Conservation (phyloP, 768 basidiomycete species). For the Suillus lakei region DNA sequence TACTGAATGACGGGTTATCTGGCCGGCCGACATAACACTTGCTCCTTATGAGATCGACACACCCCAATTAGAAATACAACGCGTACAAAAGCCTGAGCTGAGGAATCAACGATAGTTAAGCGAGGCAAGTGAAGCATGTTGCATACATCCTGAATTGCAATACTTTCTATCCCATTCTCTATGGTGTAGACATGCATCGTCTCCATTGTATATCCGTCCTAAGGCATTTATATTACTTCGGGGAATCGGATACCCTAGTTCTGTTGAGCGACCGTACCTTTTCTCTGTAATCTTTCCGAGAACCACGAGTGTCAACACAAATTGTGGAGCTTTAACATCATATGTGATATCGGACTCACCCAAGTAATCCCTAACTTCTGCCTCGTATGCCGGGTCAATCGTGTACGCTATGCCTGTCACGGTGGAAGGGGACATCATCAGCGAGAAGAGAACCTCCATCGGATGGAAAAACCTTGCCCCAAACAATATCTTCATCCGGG, state of each 20-base stretch:
- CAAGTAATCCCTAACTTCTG: slow-evolving; percentile 82
- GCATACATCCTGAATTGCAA: slow-evolving; percentile 60
- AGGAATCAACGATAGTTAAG: neutral
- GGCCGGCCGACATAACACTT: slow-evolving; percentile 88
- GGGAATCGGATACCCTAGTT: neutral
- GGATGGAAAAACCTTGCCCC: slow-evolving; percentile 57
- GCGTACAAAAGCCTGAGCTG: slow-evolving; percentile 57
- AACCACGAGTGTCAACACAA: neutral
- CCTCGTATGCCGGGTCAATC: slow-evolving; percentile 76
- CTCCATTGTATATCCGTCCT: slow-evolving; percentile 94
- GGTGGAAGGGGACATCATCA: neutral
- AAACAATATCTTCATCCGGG: slow-evolving; percentile 43
- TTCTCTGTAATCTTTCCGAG: slow-evolving; percentile 77
- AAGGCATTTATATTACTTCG: neutral
- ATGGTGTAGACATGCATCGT: slow-evolving; percentile 73
- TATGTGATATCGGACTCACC: slow-evolving; percentile 49
- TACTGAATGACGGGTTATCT: slow-evolving; percentile 90
- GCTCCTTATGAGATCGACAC: neutral
- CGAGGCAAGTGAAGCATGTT: neutral
- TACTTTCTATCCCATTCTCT: slow-evolving; percentile 51
- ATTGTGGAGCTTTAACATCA: neutral
- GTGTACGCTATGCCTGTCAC: slow-evolving; percentile 88
- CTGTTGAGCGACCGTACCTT: slow-evolving; percentile 52
- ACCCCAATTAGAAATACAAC: neutral
- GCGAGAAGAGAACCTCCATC: neutral